Percentiles rank a stretch among this genome's conserved stretches.
These are phyloP conservation scores for Euclidium syriacum DNA, from an alignment of 345 rosid genomes.

Conservation along the genomic window DNA sequence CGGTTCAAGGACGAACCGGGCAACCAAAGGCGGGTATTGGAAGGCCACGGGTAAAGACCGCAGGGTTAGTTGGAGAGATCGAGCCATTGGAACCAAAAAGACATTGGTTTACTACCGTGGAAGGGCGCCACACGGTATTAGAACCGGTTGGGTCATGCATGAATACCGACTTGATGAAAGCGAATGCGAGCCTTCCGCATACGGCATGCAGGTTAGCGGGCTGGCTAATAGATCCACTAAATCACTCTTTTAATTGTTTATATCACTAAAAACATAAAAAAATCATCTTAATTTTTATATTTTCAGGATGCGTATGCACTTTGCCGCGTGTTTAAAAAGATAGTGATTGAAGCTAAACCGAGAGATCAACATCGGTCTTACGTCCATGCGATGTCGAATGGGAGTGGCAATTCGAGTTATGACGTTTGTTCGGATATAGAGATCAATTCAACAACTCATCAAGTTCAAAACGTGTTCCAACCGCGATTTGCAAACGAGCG, in stretches of 20 bases:
- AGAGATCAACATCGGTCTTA: slow-evolving; percentile 31
- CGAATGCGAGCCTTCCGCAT: slow-evolving; percentile 29
- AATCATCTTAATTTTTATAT: not conserved
- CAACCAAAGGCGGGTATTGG: slow-evolving; percentile 36
- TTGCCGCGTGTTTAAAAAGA: slow-evolving; percentile 35
- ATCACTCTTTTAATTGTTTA: not conserved
- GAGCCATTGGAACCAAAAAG: slow-evolving; percentile 33
- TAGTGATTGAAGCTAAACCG: slow-evolving; percentile 30
- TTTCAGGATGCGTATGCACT: slow-evolving; percentile 35
- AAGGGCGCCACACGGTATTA: slow-evolving; percentile 31
- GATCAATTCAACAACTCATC: slow-evolving; percentile 27
- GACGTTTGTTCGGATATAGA: slow-evolving; percentile 32
- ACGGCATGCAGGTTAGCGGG: slow-evolving; percentile 28
- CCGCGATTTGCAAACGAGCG: slow-evolving; percentile 21
- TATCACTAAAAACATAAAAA: not conserved
- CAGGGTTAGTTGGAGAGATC: slow-evolving; percentile 27
- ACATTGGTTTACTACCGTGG: slow-evolving; percentile 36
- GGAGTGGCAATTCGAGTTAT: slow-evolving; percentile 28
- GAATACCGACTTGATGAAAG: slow-evolving; percentile 34
- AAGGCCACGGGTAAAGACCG: slow-evolving; percentile 37
- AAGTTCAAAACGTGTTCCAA: slow-evolving; percentile 25
- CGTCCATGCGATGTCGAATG: slow-evolving; percentile 19
- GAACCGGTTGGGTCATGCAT: slow-evolving; percentile 40
- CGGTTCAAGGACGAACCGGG: slow-evolving; percentile 36
- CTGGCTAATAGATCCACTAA: not conserved